Base-by-base conservation (phyloP, 805 yeast genomes). In the Metschnikowia lunata region DNA sequence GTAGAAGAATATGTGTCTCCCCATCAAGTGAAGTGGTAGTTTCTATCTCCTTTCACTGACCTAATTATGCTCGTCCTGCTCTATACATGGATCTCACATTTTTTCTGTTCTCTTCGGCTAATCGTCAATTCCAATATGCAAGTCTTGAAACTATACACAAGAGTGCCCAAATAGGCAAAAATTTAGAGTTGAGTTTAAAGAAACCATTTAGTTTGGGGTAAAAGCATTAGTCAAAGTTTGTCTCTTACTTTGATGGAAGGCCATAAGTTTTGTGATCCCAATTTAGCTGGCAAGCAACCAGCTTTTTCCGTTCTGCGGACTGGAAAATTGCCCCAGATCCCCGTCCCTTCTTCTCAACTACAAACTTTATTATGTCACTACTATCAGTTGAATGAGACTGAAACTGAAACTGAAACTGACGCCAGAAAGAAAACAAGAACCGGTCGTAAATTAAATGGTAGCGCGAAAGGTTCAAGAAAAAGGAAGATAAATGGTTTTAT, bases 401-500 rank as follows among this genome's bases (percentile, higher is more conserved):
- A 18, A 18, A 18, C 23, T 18, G 23, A 18, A 18, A 18, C 23
- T 18, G 5, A 18, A 18, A 18, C 23, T 5, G 23, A 18, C 23
- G 23, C 23, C 23, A 18, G 23, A 18, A 18, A 18, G 23, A 18
- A 18, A 18, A 18, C 23, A 18, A 18, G 23, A 18, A 5, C 23
- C 23, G 23, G 23, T 3, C 23, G 5, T 18, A 34, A 8, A 13
- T 3, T 5, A 18, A 18, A 18, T 18, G 23, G 23, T 18, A 18
- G 23, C 3, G 23, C 14, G 15, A 18, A 26, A 30, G 27, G 14
- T 11, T 13, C 13, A 11, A 34, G 34, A 15, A 41, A 27, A 13
- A 14, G 41, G 13, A 37, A 34, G 8, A 35, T 45, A 10, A 45
- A 45, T 14, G 48, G 48, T 3, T 45, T 45, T 18, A 45, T 40